Conservation (phyloP, 192 early-diverging fungal genomes). For the Lobosporangium transversale region DNA sequence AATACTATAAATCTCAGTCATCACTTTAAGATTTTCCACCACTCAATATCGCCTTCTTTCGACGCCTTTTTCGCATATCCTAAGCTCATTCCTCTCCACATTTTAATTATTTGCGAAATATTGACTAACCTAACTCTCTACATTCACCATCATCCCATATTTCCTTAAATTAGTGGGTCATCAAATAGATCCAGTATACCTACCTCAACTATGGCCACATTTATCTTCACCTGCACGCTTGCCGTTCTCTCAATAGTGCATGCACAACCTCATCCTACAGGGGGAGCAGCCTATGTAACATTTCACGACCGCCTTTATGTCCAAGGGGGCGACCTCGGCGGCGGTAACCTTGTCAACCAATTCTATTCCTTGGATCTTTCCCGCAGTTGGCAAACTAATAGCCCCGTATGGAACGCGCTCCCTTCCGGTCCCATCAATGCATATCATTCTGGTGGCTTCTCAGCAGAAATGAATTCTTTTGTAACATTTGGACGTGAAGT, state of each 20-base stretch:
- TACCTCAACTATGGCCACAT: slow-evolving; percentile 1
- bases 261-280: slow-evolving; percentile 11
- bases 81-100: too few species aligned
- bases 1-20: too few species aligned
- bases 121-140: too few species aligned
- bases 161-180: too few species aligned
- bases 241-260: slow-evolving; percentile 1
- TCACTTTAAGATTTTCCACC: too few species aligned
- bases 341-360: slow-evolving; percentile 29
- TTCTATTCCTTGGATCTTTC: slow-evolving; percentile 26
- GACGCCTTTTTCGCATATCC: too few species aligned
- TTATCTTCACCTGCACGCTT: not conserved
- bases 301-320: slow-evolving; percentile 26
- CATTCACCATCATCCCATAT: too few species aligned
- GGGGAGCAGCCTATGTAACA: slow-evolving; percentile 6
- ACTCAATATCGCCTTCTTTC: too few species aligned
- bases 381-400: slow-evolving; percentile 20
- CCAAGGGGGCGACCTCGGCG: slow-evolving; percentile 21
- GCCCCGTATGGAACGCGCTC: slow-evolving; percentile 19
- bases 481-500: slow-evolving; percentile 24
- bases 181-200: too few species aligned
- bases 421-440: slow-evolving; percentile 29
- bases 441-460: slow-evolving; percentile 30
- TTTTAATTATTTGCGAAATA: too few species aligned
- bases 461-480: slow-evolving; percentile 29